Evolutionary conservation across 208 protist genomes (phyloP).

Genomic region (Herpetomonas samuelpessoai): DNA sequence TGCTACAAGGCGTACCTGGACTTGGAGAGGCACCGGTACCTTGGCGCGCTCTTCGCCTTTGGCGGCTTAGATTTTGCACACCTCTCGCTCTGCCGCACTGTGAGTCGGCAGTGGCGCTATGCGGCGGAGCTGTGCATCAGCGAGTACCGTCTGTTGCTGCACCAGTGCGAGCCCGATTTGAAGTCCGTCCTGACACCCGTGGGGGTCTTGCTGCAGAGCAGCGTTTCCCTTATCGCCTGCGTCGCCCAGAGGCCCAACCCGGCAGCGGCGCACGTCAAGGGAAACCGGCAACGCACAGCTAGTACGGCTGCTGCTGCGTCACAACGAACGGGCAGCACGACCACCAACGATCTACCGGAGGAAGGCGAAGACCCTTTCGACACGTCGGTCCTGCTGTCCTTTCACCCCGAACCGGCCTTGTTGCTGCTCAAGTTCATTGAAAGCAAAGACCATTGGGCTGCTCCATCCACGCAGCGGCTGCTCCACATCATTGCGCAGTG

Average conservation of each 20-base stretch:
- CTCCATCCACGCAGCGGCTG: slow-evolving; percentile 1
- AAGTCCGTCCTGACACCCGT: slow-evolving; percentile 39
- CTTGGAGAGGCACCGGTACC: slow-evolving; percentile 52
- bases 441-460: slow-evolving; percentile 29
- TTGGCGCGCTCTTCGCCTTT: slow-evolving; percentile 56
- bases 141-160: slow-evolving; percentile 62
- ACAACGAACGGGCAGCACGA: background rate
- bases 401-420: slow-evolving; percentile 39
- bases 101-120: slow-evolving; percentile 61
- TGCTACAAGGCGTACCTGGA: slow-evolving; percentile 52
- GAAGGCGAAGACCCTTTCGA: background rate
- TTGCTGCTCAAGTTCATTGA: slow-evolving; percentile 42
- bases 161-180: slow-evolving; percentile 42
- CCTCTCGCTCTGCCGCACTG: slow-evolving; percentile 54
- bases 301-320: background rate
- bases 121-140: slow-evolving; percentile 76
- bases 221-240: slow-evolving; percentile 42
- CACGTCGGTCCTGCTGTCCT: slow-evolving; percentile 18
- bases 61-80: slow-evolving; percentile 56
- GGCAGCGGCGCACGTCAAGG: slow-evolving; percentile 8
- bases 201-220: slow-evolving; percentile 52
- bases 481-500: background rate
- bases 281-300: background rate
- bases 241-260: slow-evolving; percentile 13
- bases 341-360: too few relatives aligned